These are phyloP conservation scores for Coemansia sp. DNA, from an alignment of 192 early-diverging fungal species.

Conservation along the genomic window DNA sequence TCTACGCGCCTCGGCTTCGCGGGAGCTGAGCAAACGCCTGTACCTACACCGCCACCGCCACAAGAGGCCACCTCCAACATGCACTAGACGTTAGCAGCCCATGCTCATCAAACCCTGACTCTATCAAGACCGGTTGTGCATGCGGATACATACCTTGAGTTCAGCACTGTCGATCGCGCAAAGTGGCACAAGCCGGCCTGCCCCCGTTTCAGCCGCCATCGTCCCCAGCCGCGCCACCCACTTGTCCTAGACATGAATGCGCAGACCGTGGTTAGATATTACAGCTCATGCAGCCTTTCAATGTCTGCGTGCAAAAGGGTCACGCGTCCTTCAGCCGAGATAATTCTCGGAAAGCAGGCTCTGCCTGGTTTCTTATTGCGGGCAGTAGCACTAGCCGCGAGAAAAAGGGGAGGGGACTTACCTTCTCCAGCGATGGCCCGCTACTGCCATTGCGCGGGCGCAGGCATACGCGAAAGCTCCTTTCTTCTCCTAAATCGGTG, in stretches of 20 bases:
- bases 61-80: background rate
- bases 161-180: slow-evolving; percentile 24
- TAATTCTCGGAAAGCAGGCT: background rate
- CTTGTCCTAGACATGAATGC: slow-evolving; percentile 25
- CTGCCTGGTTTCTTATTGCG: background rate
- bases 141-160: slow-evolving; percentile 25
- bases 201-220: background rate
- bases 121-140: background rate
- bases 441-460: slow-evolving; percentile 19
- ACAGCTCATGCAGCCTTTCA: background rate
- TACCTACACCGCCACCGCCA: slow-evolving; percentile 28
- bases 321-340: background rate
- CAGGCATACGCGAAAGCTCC: slow-evolving; percentile 33
- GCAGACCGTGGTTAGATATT: background rate
- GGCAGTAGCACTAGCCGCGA: background rate
- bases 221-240: slow-evolving; percentile 32
- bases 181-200: slow-evolving; percentile 29
- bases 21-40: slow-evolving; percentile 43
- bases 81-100: slow-evolving; percentile 4
- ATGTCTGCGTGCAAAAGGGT: background rate
- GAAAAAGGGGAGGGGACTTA: background rate
- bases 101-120: background rate
- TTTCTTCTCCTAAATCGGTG: slow-evolving; percentile 5
- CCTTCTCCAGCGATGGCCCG: slow-evolving; percentile 32
- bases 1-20: background rate